Evolutionary conservation across 2,329 filamentous ascomycete species (phyloP).

Genomic region (Diaporthe ilicicola): DNA sequence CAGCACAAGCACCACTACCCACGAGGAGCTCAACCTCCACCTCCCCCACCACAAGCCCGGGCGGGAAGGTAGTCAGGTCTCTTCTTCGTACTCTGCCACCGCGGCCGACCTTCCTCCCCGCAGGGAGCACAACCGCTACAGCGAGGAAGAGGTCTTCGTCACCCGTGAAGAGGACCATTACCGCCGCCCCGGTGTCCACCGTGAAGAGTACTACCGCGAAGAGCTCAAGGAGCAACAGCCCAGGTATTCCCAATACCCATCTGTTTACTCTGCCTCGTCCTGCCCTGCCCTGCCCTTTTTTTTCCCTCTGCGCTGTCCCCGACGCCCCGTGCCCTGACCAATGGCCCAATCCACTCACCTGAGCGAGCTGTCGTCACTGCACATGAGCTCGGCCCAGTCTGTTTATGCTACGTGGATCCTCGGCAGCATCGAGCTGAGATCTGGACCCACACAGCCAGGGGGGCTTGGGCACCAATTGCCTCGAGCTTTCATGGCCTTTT

Average conservation of each 20-base stretch:
- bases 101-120: conserved; percentile 71
- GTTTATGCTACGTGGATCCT: conserved; percentile 11
- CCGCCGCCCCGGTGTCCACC: conserved; percentile 74
- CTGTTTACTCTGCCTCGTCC: conserved; percentile 25
- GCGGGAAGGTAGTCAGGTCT: conserved; percentile 86
- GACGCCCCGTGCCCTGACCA: background rate
- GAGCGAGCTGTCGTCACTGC: conserved; percentile 13
- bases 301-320: background rate
- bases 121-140: conserved; percentile 62
- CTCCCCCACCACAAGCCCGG: conserved; percentile 81
- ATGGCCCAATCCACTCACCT: conserved; percentile 10
- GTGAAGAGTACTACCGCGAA: conserved; percentile 59
- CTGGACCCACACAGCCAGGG: conserved; percentile 23
- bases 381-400: conserved; percentile 21
- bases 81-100: conserved; percentile 73
- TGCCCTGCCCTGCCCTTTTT: background rate
- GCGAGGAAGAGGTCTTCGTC: conserved; percentile 85
- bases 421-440: conserved; percentile 22
- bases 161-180: conserved; percentile 80
- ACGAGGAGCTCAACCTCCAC: conserved; percentile 91
- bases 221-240: conserved; percentile 49
- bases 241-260: conserved; percentile 35
- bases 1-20: conserved; percentile 66
- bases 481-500: conserved; percentile 6
- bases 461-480: conserved; percentile 19